These are phyloP conservation scores for Hortiboletus rubellus DNA, from an alignment of 1,284 basidiomycete genomes.

Conservation along the genomic window DNA sequence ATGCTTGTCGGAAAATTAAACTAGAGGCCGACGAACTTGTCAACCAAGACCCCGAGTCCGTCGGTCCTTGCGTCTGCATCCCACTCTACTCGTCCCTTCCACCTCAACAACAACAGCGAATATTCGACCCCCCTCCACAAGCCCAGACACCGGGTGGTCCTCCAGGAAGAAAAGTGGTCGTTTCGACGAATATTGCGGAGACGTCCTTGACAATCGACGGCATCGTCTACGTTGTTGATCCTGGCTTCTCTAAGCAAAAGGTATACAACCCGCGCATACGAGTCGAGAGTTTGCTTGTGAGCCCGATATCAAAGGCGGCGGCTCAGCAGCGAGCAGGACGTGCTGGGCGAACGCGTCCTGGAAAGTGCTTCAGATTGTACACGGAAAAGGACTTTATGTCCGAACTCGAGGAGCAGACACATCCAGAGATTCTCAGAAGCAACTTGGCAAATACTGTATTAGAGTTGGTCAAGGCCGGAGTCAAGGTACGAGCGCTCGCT, in stretches of 20 bases:
- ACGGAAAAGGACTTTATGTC: conserved; percentile 98
- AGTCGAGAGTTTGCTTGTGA: conserved; percentile 92
- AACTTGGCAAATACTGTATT: conserved; percentile 95
- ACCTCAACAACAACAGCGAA: conserved; percentile 90
- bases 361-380: conserved; percentile 97
- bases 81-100: conserved; percentile 95
- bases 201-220: conserved; percentile 98
- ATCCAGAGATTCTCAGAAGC: conserved; percentile 92
- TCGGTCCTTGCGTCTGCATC: conserved; percentile 87
- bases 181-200: conserved; percentile 98
- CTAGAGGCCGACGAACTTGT: conserved; percentile 82
- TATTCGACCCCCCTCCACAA: conserved; percentile 86
- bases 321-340: conserved; percentile 97
- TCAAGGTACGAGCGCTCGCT: conserved; percentile 50
- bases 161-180: conserved; percentile 90
- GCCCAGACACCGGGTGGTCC: conserved; percentile 66
- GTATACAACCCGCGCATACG: conserved; percentile 97
- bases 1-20: conserved; percentile 92
- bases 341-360: conserved; percentile 93
- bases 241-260: conserved; percentile 97
- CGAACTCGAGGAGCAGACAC: conserved; percentile 94
- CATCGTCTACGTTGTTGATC: conserved; percentile 98
- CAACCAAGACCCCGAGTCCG: conserved; percentile 66
- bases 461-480: conserved; percentile 91
- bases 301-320: conserved; percentile 95